Evolutionary conservation across 768 basidiomycete species (phyloP), one percentile per base, ranked within the genome.

Genomic region (Dictyophora rubrovolvata): DNA sequence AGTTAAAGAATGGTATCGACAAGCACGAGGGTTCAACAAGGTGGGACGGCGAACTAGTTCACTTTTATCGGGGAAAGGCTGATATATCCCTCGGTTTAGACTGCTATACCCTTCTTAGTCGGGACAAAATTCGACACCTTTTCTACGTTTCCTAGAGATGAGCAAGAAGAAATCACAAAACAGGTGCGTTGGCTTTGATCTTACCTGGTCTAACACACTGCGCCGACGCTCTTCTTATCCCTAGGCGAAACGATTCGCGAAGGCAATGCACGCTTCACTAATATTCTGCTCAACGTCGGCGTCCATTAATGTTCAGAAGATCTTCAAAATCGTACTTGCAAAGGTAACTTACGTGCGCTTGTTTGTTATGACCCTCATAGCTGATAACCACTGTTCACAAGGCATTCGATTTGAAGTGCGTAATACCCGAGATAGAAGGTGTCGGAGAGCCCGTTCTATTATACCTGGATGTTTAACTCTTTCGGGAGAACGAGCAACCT

Each of bases 1-100:
- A 59, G 93, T 99, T 66, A 98, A 98, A 74, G 96, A 99, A 73
- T 99, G 96, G 96, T 99, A 98, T 79, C 82, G 96, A 66, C 96
- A 99, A 74, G 93, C 94, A 55, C 80, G 96, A 67, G 96, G 96
- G 20, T 99, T 99, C 75, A 98, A 98, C 77, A 98, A 98, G 81
- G 95, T 93, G 60, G 54, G 80, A 71, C 51, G 17, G 12, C 12
- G 17, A 20, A 14, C n/a, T 18, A 0, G n/a, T 1, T 42, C 42
- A 42, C 42, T 42, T 4, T 42, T 37, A 14, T 14, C 36, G 42
- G 42, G 14, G 42, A n/a, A n/a, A 23, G 2, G 28, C 34, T 36
- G 6, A 23, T 21, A 42, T 36, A 5, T 46, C 34, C 9, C 33
- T 59, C 57, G 9, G 66, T 20, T 10, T 62, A 97, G 96, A 96